Evolutionary conservation across 1,139 yeast species (phyloP).

Genomic region (Pichia sp.): DNA sequence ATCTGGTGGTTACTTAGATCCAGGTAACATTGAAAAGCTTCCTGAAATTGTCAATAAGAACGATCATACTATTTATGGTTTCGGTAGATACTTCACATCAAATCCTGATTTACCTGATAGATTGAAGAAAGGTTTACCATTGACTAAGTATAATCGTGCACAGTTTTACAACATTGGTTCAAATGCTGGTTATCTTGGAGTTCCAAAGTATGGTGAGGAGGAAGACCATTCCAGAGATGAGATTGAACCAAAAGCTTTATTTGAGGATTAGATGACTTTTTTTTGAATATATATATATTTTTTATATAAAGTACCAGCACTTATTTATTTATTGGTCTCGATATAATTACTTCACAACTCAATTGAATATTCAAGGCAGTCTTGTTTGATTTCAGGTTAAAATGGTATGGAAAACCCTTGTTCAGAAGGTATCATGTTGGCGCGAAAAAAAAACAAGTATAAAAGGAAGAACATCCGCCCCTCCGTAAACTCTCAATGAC

Average conservation of each 20-base stretch:
- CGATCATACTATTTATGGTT: constrained; percentile 16
- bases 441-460: neutral
- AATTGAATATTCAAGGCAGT: no score
- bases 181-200: constrained; percentile 21
- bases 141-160: constrained; percentile 34
- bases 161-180: constrained; percentile 30
- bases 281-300: no score
- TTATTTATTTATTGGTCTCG: no score
- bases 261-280: constrained; percentile 1
- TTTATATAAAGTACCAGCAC: no score
- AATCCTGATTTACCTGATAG: constrained; percentile 49
- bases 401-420: no score
- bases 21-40: constrained; percentile 3
- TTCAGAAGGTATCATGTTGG: no score
- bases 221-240: constrained; percentile 11
- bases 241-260: constrained; percentile 8
- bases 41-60: constrained; percentile 7
- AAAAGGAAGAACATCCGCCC: neutral
- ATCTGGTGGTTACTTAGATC: constrained; percentile 16
- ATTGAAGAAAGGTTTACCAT: constrained; percentile 36
- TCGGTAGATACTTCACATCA: constrained; percentile 41
- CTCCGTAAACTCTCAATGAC: neutral
- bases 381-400: no score
- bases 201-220: constrained; percentile 9
- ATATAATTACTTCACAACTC: no score